Evolutionary conservation across 768 basidiomycete species (phyloP).

Genomic region (Termitomyces sp.): DNA sequence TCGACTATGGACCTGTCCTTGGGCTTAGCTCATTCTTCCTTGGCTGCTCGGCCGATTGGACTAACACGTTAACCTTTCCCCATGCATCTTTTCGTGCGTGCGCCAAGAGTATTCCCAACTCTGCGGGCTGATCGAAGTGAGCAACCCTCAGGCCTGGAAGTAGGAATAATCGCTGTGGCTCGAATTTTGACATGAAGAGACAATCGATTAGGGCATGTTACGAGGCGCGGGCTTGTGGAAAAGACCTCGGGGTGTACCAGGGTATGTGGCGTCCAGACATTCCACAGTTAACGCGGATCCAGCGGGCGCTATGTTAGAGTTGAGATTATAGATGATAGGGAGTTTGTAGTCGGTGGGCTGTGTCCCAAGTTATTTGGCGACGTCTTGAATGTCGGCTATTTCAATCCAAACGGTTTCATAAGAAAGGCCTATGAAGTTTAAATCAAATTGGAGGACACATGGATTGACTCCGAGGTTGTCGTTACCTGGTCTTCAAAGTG

Average conservation of each 20-base stretch:
- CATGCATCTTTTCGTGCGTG: conserved; percentile 23
- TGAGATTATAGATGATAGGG: conserved; percentile 33
- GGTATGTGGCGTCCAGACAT: conserved; percentile 36
- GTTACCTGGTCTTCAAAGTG: not conserved
- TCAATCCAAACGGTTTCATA: conserved; percentile 33
- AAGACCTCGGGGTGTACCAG: conserved; percentile 23
- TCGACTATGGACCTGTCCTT: conserved; percentile 13
- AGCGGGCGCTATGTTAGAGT: conserved; percentile 22
- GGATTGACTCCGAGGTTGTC: not conserved
- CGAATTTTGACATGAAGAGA: not conserved
- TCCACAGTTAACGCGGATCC: conserved; percentile 34
- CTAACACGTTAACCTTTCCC: conserved; percentile 27
- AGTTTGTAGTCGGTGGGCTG: conserved; percentile 22
- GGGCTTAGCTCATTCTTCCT: conserved; percentile 18
- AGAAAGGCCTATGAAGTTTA: conserved; percentile 24
- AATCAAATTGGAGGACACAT: not conserved
- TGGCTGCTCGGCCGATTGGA: conserved; percentile 19
- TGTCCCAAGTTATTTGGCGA: conserved; percentile 26
- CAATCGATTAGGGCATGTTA: conserved; percentile 12
- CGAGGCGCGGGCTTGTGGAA: conserved; percentile 20
- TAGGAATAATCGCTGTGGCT: conserved; percentile 6
- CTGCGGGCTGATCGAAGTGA: too few relatives aligned
- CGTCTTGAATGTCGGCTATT: conserved; percentile 29
- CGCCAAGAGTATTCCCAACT: too few relatives aligned
- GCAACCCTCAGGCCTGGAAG: too few relatives aligned